Base-by-base conservation (phyloP, 1,284 basidiomycete species). In the Chalciporus sp. region DNA sequence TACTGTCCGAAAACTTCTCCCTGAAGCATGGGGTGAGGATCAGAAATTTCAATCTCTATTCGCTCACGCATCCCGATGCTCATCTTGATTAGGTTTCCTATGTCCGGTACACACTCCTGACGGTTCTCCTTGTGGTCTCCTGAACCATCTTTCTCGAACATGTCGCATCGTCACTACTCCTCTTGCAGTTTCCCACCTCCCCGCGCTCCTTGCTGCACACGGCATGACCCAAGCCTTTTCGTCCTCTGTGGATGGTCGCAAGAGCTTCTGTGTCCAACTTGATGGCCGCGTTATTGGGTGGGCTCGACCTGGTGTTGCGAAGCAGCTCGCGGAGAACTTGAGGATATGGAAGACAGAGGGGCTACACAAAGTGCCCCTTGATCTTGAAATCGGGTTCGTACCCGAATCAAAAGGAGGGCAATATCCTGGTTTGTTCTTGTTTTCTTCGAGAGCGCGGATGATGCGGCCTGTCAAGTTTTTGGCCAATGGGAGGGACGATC, bases 51-150 rank as follows among this genome's bases (percentile, higher is more conserved):
- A 23, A 37, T 49, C 42, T 19, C 11, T 53, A 42, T 20, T 37
- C 23, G 11, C 48, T 2, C 44, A 41, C 10, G 10, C 26, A 7
- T 43, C 42, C 51, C 66, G 14, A 60, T 51, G 40, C 51, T 52
- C 19, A 53, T 39, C 51, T 17, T 47, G 4, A 40, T 26, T 52
- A 92, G 91, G 96, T 52, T 99, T 99, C 80, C 76, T 99, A 10
- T 99, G 97, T 67, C 97, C 97, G 16, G 97, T 99, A 8, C 97
- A 99, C 71, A 99, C 97, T 2, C 97, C 97, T 27, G 97, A 99
- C 78, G 97, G 97, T 62, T 85, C 95, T 23, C 97, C 97, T 10
- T 99, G 97, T 73, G 97, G 97, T 73, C 84, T 99, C 27, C 84
- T 99, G 56, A 99, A 99, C 74, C 97, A 99, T 72, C 84, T 99